Base-by-base conservation (phyloP, 805 yeast genomes). In the Pichia scutulata region DNA sequence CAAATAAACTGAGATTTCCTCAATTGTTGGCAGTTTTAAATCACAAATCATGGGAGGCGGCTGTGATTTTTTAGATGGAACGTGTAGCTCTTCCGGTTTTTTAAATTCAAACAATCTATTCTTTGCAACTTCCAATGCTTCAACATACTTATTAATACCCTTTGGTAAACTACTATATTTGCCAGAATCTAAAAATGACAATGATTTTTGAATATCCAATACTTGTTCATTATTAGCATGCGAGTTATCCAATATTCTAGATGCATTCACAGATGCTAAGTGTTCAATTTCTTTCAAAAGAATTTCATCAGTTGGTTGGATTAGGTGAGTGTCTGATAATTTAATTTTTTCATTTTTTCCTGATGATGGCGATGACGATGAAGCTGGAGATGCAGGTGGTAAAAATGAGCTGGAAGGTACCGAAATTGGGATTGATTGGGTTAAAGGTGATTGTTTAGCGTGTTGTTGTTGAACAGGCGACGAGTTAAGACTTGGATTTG, bases 1-100 rank as follows among this genome's bases (percentile, higher is more conserved):
- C 56, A 92, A 71, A 57, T 78, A 71, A 51, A 75, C 74, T 46
- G 77, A 70, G 23, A 86, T 80, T 2, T 77, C 64, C 26, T 73
- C 73, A 52, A 78, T 70, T 18, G 82, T 72, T 25, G 79, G 72
- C 23, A 87, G 84, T 47, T 76, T 72, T 64, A 37, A 80, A 63
- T 41, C 85, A 48, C 44, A 49, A 21, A 52, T 25, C 24, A 46
- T 50, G 25, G 53, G 36, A 4, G 53, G 45, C 10, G 53, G 51
- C 21, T 47, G 51, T 3, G 53, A 47, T 41, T 51, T 51, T 37
- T 51, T 51, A 8, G 48, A 47, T n/a, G 53, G 51, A 23, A 51
- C 50, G 28, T 51, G 50, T 21, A 47, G 41, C 40, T 40, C 48
- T 9, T 49, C 52, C 6, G 37, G 42, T n/a, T 54, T 49, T n/a